Evolutionary conservation across 228 moss, liverwort and hornwort species (phyloP).

Genomic region (Sphagnum magellanicum): DNA sequence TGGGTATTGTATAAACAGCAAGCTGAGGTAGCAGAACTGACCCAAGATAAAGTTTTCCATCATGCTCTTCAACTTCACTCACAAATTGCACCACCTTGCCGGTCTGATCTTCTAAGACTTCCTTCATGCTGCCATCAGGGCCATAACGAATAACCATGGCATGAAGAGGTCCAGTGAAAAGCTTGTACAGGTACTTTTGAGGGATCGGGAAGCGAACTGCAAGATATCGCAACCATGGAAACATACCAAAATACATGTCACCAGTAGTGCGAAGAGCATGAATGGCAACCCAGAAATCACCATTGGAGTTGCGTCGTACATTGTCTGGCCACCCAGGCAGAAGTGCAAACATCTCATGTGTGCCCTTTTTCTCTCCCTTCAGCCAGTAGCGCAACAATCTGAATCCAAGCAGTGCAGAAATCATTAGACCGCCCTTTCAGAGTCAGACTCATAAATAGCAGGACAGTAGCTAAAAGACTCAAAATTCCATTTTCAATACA

Average conservation of each 20-base stretch:
- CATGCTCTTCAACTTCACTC: conserved; percentile 81
- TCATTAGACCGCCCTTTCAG: too few species aligned
- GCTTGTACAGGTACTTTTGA: neutral
- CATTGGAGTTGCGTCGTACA: conserved; percentile 31
- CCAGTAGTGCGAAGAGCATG: conserved; percentile 18
- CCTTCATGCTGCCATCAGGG: conserved; percentile 14
- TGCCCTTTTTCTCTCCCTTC: conserved; percentile 40
- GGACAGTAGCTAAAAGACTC: too few species aligned
- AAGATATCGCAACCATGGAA: conserved; percentile 17
- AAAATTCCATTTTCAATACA: too few species aligned
- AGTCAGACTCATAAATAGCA: too few species aligned
- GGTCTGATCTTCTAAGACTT: conserved; percentile 59
- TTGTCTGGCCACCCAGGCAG: conserved; percentile 41
- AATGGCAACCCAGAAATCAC: conserved; percentile 50
- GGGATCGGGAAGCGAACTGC: conserved; percentile 26
- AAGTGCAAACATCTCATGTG: conserved; percentile 22
- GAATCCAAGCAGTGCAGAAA: neutral
- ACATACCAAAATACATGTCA: conserved; percentile 20
- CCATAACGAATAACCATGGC: conserved; percentile 21
- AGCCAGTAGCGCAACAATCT: conserved; percentile 46
- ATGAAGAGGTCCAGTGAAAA: conserved; percentile 19
- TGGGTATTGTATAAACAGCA: conserved; percentile 12
- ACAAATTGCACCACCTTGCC: conserved; percentile 54
- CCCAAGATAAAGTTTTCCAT: conserved; percentile 73
- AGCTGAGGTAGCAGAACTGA: conserved; percentile 65